Evolutionary conservation across 768 basidiomycete species (phyloP), one percentile per base, ranked within the genome.

Genomic region (Strobilomyces confusus): DNA sequence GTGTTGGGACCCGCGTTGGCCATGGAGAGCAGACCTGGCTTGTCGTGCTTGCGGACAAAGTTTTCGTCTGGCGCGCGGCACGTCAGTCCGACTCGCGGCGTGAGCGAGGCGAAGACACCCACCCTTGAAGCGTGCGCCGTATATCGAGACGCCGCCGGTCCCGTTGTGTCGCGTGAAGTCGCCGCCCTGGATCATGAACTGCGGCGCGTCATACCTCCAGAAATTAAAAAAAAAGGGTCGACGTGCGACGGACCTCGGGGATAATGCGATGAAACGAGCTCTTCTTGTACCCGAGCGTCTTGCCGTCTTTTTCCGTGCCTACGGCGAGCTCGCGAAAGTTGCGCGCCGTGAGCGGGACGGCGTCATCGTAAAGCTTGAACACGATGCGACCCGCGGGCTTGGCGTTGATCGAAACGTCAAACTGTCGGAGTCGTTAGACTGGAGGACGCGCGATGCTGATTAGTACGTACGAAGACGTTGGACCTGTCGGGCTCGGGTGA

Each of bases 111-210:
- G n/a, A n/a, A n/a, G n/a, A n/a, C n/a, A 64, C 81, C 44, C 38
- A 89, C 89, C 83, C 40, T 75, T 69, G 70, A 95, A 94, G 65
- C 82, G 85, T 53, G 80, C 77, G 32, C 92, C 92, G 60, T 92
- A 95, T 67, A 92, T 91, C 14, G 88, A 91, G 68, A 84, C 78
- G n/a, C 89, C 89, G 32, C 91, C 89, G 0, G 87, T 91, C 14
- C 88, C 88, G 57, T 91, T 81, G 57, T 80, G 76, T 11, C 72
- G 65, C 29, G 88, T 90, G 70, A 92, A 92, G 72, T 94, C 92
- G 23, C 92, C 92, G 23, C 89, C 92, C 68, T 92, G 91, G 43
- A 88, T 69, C 90, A 92, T 92, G 73, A 89, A 90, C 80, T 80
- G 54, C 9, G 56, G 37, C 44, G 44, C 45, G 45, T 14, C n/a